Evolutionary conservation across 2,329 filamentous ascomycete genomes (phyloP), one percentile per base, ranked within the genome.

Genomic region (Neonectria ditissima): DNA sequence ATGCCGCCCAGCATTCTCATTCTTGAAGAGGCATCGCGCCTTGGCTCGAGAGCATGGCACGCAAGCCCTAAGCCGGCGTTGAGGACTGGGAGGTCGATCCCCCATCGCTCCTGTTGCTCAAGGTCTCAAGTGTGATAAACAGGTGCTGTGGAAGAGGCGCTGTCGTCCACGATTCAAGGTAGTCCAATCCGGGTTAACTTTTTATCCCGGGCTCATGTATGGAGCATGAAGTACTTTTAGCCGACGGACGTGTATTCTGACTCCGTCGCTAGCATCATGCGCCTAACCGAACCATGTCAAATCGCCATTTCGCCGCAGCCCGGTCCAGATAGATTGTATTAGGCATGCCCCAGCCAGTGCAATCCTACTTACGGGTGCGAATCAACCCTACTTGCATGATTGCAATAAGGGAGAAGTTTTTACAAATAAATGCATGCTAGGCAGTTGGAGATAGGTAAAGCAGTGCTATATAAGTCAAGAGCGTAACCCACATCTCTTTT

Each of bases 51-150:
- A 67, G 58, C 76, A 78, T 37, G 71, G 64, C n/a, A 67, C 68
- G 39, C 76, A 78, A 10, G 75, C 75, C 53, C 76, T 70, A 24
- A 71, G 65, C 52, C 75, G 69, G 7, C 75, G 75, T 16, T 65
- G 73, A 5, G 74, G 75, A 48, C 75, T 78, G 16, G 65, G 18
- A 22, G 63, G 58, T 63, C 69, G 66, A 37, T 56, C 56, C 14
- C 18, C 26, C 69, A 72, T 72, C 28, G 20, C 20, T 24, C 8
- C 6, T 44, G 6, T 28, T 16, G 16, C 18, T 22, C 10, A 43
- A n/a, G 5, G 11, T 28, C 2, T 24, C 32, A 24, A 24, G 28
- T 34, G 4, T 11, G 18, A 20, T 32, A 16, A 43, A 45, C 52
- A 43, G 44, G 48, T 54, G 53, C 26, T 28, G 30, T 56, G 13